A percentile compares a stretch with the other conserved stretches of the same genome.
phyloP scores from a whole-genome alignment of 129 eudicot species.

The carrot (Daucus carota) region DNA sequence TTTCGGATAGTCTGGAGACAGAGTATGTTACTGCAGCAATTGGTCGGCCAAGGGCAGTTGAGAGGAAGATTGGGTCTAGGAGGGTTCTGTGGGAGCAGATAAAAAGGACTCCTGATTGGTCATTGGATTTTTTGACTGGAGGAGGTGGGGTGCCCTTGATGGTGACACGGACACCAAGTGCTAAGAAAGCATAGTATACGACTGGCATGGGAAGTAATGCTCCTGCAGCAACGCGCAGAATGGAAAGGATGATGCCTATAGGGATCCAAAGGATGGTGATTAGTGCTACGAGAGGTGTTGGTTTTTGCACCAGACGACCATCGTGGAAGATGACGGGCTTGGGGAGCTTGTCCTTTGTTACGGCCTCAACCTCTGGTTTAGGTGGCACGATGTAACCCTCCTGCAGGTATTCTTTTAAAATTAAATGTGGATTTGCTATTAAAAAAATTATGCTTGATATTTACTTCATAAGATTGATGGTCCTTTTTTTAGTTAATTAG shows the following conservation, averaged over 20 bases:
- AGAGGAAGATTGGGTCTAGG: slow-evolving; percentile 9
- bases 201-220: slow-evolving; percentile 9
- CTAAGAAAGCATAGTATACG: slow-evolving; percentile 1
- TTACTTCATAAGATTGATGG: not conserved
- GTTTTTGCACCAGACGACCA: slow-evolving; percentile 12
- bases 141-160: slow-evolving; percentile 7
- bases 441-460: not conserved
- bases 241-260: slow-evolving; percentile 3
- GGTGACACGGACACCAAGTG: slow-evolving; percentile 8
- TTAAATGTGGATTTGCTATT: not conserved
- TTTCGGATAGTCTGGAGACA: not conserved
- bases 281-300: slow-evolving; percentile 5
- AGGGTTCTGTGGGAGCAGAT: slow-evolving; percentile 10
- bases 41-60: slow-evolving; percentile 7
- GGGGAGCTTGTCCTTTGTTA: slow-evolving; percentile 9
- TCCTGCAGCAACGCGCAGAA: not conserved
- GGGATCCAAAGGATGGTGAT: slow-evolving; percentile 7
- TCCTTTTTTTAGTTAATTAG: not conserved
- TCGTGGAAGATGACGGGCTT: slow-evolving; percentile 9
- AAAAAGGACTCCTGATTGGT: slow-evolving; percentile 12
- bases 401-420: not conserved
- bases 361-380: not conserved
- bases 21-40: slow-evolving; percentile 5
- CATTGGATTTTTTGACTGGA: not conserved
- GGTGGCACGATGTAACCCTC: slow-evolving; percentile 10